phyloP scores from a whole-genome alignment of 768 basidiomycete genomes.

The Mycena pura region DNA sequence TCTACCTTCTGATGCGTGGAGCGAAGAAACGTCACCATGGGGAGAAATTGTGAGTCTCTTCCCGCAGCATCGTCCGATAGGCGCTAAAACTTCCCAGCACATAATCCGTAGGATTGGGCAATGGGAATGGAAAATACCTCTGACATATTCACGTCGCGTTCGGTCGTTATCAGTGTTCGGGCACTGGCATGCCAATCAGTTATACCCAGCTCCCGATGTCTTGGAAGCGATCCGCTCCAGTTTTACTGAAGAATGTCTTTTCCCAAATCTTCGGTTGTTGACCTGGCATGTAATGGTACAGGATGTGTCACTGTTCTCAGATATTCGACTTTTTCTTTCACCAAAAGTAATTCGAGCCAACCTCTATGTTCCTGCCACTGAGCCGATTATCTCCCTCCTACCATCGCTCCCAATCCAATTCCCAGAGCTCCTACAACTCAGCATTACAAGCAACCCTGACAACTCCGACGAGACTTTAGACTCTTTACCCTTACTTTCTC shows the following conservation, averaged over 20 bases:
- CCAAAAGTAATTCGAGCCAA: not conserved
- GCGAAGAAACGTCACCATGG: not conserved
- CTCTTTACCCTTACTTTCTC: not conserved
- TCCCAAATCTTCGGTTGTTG: not conserved
- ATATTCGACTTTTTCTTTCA: not conserved
- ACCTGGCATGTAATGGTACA: too few relatives aligned
- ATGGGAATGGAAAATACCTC: not conserved
- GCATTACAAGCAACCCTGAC: too few relatives aligned
- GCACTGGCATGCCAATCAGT: too few relatives aligned
- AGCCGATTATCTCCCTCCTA: not conserved
- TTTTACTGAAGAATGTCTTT: not conserved
- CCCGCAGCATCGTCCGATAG: not conserved
- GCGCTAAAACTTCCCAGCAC: not conserved
- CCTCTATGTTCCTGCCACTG: not conserved
- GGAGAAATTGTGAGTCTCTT: not conserved
- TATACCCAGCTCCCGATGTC: not conserved
- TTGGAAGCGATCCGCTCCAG: not conserved
- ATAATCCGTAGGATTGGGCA: not conserved
- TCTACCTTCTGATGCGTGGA: constrained; percentile 5
- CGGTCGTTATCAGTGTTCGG: not conserved
- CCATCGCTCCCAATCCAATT: not conserved
- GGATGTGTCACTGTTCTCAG: not conserved
- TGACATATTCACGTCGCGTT: not conserved
- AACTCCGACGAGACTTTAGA: not conserved
- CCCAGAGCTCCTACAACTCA: not conserved